Conservation (phyloP, 176 grass and related monocot genomes). For the Bonia amplexicaulis region DNA sequence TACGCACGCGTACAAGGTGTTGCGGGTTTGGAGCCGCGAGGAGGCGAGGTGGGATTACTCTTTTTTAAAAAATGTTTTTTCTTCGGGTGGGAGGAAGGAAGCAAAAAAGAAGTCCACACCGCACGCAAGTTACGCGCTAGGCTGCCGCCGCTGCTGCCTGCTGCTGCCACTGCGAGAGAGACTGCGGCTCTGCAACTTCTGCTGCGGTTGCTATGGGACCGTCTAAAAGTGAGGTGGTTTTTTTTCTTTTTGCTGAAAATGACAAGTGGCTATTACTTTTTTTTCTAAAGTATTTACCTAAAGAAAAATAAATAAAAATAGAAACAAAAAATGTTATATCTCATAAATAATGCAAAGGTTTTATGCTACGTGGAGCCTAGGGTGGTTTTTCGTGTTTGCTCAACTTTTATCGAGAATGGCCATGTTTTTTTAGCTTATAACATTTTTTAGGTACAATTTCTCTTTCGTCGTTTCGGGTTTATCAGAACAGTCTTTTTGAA, state of each 20-base stretch:
- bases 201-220: slow-evolving; percentile 2
- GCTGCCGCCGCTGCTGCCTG: background rate
- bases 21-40: slow-evolving; percentile 1
- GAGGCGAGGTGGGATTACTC: slow-evolving; percentile 16
- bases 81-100: slow-evolving; percentile 2
- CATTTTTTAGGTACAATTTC: accelerated
- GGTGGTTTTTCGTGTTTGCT: too few species aligned
- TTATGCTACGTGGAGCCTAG: too few species aligned
- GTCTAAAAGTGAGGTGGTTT: too few species aligned
- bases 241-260: too few species aligned
- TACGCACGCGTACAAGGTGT: slow-evolving; percentile 25
- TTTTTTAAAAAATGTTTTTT: slow-evolving; percentile 20
- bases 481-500: accelerated
- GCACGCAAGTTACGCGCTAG: background rate
- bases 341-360: too few species aligned
- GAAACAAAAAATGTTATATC: too few species aligned
- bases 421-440: too few species aligned
- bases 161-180: background rate
- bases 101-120: background rate
- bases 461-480: too few species aligned
- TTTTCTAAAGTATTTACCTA: too few species aligned
- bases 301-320: too few species aligned
- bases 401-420: too few species aligned
- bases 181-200: slow-evolving; percentile 12
- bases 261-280: too few species aligned